phyloP scores from a whole-genome alignment of 2,329 filamentous ascomycete species.

The Escovopsis sp. region DNA sequence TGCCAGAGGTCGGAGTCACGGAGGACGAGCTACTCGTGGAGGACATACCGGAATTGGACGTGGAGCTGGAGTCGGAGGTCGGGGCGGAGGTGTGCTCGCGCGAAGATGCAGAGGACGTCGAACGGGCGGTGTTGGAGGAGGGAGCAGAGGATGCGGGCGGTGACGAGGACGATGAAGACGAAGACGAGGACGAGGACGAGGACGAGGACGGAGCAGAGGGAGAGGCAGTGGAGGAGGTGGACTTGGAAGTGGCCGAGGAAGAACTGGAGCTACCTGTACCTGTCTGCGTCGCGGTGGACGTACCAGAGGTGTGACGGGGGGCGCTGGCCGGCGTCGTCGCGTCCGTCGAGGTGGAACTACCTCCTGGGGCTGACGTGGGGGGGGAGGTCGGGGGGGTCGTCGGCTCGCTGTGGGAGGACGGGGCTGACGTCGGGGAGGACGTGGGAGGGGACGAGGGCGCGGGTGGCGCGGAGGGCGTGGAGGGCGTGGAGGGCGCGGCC shows the following conservation, averaged over 20 bases:
- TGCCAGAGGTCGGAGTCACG: constrained; percentile 13
- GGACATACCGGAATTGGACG: constrained; percentile 20
- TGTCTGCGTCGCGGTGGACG: constrained; percentile 14
- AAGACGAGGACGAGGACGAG: no score
- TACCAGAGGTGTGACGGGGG: constrained; percentile 8
- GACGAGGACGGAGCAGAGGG: constrained; percentile 13
- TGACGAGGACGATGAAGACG: constrained; percentile 16
- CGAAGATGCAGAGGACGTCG: no score
- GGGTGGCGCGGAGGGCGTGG: no score
- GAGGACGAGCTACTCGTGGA: constrained; percentile 12
- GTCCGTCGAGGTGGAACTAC: no score
- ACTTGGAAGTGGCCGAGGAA: constrained; percentile 16
- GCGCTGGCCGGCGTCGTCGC: no score
- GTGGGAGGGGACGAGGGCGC: no score
- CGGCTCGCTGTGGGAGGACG: no score
- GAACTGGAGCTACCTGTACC: constrained; percentile 2
- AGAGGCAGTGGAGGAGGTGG: constrained; percentile 13
- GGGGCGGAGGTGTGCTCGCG: no score
- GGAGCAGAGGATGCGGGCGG: constrained; percentile 12
- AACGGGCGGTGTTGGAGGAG: constrained; percentile 12
- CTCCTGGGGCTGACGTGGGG: no score
- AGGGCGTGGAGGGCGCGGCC: no score
- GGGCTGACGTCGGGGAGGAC: no score
- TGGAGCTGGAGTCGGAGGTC: constrained; percentile 5
- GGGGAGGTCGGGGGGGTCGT: no score